Percentiles rank a stretch among this genome's conserved stretches.
Conservation (phyloP, 345 rosid species). For the Syzygium grande region DNA sequence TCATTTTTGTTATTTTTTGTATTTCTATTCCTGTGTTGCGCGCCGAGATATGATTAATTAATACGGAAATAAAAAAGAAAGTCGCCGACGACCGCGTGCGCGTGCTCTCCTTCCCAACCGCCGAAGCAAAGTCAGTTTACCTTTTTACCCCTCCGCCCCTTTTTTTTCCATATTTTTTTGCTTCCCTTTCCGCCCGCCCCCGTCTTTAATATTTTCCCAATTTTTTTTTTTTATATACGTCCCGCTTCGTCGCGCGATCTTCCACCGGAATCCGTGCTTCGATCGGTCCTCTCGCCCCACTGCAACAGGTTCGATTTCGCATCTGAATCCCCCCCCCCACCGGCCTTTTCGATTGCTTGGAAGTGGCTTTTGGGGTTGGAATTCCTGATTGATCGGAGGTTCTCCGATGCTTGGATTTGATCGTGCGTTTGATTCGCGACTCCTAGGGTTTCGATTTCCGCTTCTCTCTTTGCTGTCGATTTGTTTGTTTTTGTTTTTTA, state of each 20-base stretch:
- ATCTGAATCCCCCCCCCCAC: not conserved
- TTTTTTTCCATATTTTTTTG: not conserved
- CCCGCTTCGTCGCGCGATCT: not conserved
- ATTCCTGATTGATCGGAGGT: not conserved
- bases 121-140: constrained; percentile 9
- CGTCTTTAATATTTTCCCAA: not conserved
- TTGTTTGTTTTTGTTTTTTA: not conserved
- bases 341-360: not conserved
- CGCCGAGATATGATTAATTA: not conserved
- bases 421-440: not conserved
- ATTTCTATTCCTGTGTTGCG: not conserved
- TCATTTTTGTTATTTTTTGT: no score
- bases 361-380: not conserved
- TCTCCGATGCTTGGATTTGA: not conserved
- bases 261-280: not conserved
- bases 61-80: not conserved
- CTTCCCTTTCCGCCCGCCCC: not conserved
- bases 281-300: not conserved
- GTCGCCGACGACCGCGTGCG: not conserved
- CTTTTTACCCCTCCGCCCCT: not conserved
- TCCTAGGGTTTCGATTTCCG: not conserved
- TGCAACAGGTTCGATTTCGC: not conserved
- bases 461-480: not conserved
- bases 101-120: constrained; percentile 1
- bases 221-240: not conserved